These are phyloP conservation scores for Lycium barbarum DNA, from an alignment of 257 asterid genomes.

Conservation along the genomic window DNA sequence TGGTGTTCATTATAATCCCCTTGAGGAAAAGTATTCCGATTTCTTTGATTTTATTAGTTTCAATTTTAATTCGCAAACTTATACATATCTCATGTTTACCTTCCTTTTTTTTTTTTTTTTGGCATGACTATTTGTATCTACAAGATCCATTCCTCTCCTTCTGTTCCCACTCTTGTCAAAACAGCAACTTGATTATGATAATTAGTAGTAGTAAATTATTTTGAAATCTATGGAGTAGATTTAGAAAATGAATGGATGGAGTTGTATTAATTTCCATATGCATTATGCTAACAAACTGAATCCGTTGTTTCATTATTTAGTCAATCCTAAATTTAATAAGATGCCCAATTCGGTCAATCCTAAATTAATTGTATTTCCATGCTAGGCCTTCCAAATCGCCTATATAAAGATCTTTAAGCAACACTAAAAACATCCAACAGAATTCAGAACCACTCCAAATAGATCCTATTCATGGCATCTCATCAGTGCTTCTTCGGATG, in stretches of 20 bases:
- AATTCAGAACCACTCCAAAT: slow-evolving; percentile 1
- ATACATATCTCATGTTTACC: neutral
- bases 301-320: neutral
- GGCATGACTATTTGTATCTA: neutral
- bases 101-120: neutral
- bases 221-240: neutral
- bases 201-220: neutral
- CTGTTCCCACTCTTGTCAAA: neutral
- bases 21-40: neutral
- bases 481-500: neutral
- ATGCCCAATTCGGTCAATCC: neutral
- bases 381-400: neutral
- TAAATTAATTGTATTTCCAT: neutral
- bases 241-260: neutral
- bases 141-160: slow-evolving; percentile 16
- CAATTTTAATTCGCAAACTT: neutral
- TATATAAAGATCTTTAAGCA: neutral
- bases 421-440: neutral
- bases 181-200: neutral
- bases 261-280: neutral
- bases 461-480: slow-evolving; percentile 11
- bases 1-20: neutral
- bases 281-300: neutral
- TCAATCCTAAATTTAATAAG: neutral
- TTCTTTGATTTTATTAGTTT: slow-evolving; percentile 5